Evolutionary conservation across 345 rosid genomes (phyloP), one percentile per base, ranked within the genome.

Genomic region (Eucalyptus shirleyi): DNA sequence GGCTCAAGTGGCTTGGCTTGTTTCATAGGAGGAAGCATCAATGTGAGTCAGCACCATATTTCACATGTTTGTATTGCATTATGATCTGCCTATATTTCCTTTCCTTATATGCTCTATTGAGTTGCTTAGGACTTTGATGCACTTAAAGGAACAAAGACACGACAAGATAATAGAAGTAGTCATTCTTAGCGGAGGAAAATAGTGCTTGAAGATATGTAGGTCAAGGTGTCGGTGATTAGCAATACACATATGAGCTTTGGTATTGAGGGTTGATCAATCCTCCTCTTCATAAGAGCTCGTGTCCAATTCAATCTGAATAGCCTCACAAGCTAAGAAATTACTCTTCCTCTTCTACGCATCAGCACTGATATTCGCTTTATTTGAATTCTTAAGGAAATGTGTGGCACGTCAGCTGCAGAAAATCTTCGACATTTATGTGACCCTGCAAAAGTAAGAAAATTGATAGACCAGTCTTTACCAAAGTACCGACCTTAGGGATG

Each of bases 1-100:
- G 99, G 89, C 99, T 98, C 89, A 98, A 98, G 89, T 98, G 99
- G 99, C 99, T 98, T 91, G 99, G 99, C 90, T 92, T 98, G 89
- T 96, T 98, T 86, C 99, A 97, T 90, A 93, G 99, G 89, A 93
- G 99, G 87, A 98, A 98, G 93, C 98, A 95, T 90, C 97, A 94
- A 0, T 95, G 99, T 98, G 92, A 93, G 98, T 91, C 80, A 40
- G 13, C 86, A 19, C 47, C 15, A 21, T 19, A 86, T 40, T 87
- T 69, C 12, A 45, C 12, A 5, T 12, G 19, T 28, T 44, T 55
- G 51, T 0, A 34, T 37, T 50, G 23, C 60, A 49, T 2, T 50
- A 9, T 47, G 3, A n/a, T 12, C 28, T 49, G 37, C 32, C 51
- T 18, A 44, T 45, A 15, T 42, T 77, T 90, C 86, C 65, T 45